These are phyloP conservation scores for Spizellomyces sp. DNA, from an alignment of 192 early-diverging fungal species.

Conservation along the genomic window DNA sequence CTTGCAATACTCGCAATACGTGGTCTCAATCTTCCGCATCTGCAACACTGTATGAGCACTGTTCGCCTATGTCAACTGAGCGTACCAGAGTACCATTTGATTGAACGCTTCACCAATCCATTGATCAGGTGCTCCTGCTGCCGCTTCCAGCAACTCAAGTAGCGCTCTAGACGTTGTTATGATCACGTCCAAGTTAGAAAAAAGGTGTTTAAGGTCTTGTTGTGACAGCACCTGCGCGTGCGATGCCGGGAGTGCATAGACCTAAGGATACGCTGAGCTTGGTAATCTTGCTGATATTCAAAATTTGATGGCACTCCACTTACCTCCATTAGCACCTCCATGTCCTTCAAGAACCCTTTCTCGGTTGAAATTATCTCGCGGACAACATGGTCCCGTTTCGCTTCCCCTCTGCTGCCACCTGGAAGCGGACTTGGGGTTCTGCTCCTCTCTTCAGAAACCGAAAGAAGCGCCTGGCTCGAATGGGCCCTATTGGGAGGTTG, in stretches of 20 bases:
- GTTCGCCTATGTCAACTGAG: neutral
- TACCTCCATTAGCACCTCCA: slow-evolving; percentile 71
- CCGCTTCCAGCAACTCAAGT: slow-evolving; percentile 63
- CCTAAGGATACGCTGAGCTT: slow-evolving; percentile 7
- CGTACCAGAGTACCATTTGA: slow-evolving; percentile 14
- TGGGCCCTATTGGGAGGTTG: too few species aligned
- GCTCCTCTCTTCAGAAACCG: too few species aligned
- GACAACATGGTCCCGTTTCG: slow-evolving; percentile 72
- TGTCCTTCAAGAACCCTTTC: slow-evolving; percentile 69
- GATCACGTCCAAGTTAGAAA: slow-evolving; percentile 77
- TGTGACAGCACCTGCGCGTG: slow-evolving; percentile 48
- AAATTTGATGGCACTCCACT: slow-evolving; percentile 26
- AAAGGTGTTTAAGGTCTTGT: slow-evolving; percentile 71
- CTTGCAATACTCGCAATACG: slow-evolving; percentile 78
- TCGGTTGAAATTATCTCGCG: slow-evolving; percentile 81
- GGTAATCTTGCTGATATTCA: neutral
- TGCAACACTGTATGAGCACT: neutral
- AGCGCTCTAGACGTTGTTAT: slow-evolving; percentile 69
- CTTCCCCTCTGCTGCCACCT: neutral
- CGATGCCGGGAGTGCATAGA: slow-evolving; percentile 61
- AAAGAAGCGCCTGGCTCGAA: too few species aligned
- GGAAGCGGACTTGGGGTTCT: too few species aligned
- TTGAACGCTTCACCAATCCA: slow-evolving; percentile 57
- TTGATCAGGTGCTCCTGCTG: slow-evolving; percentile 47
- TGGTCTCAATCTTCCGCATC: slow-evolving; percentile 50